Evolutionary conservation across 106 monocot species (phyloP), one percentile per base, ranked within the genome.

Genomic region (Dioscorea zingiberensis): DNA sequence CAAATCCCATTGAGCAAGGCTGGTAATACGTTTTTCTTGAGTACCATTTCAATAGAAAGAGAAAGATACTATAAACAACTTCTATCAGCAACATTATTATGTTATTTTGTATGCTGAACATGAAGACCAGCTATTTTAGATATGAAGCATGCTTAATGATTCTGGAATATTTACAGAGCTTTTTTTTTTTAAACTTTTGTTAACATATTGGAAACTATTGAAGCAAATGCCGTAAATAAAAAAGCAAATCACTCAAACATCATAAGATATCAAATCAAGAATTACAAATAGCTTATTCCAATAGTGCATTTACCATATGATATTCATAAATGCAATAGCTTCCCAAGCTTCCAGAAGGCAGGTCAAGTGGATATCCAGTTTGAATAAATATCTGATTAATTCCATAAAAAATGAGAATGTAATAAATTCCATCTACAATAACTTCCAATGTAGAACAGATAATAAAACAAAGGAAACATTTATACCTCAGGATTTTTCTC

Each of bases 1-100:
- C 97, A 82, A 97, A 97, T 71, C 97, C 97, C 83, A 97, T 97
- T 4, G 97, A 97, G 71, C 97, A 97, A 73, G 97, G 97, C 97
- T 97, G 91, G 67, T 69, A 66, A 74, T 66, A 63, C 3, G 69
- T 55, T 28, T 64, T 19, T 28, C 21, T 53, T 68, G 49, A 58
- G 29, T 26, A n/a, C 62, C 23, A 62, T 18, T 55, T 48, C 25
- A 29, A 63, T 28, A 53, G 38, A 38, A 38, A 38, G 38, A 8
- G 4, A 38, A 38, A 38, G 38, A 38, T 38, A 38, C n/a, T n/a
- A n/a, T n/a, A n/a, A 38, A 6, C 6, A 38, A 0, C 0, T 38
- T 38, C 38, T 38, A 10, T 0, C 38, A 38, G 10, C 10, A 6
- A 6, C 38, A 38, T 38, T 38, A 38, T 0, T 38, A 38, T 38